Percentiles rank a stretch among this genome's conserved stretches.
phyloP scores from a whole-genome alignment of 2,329 filamentous ascomycete genomes.

The Paecilomyces sp. region DNA sequence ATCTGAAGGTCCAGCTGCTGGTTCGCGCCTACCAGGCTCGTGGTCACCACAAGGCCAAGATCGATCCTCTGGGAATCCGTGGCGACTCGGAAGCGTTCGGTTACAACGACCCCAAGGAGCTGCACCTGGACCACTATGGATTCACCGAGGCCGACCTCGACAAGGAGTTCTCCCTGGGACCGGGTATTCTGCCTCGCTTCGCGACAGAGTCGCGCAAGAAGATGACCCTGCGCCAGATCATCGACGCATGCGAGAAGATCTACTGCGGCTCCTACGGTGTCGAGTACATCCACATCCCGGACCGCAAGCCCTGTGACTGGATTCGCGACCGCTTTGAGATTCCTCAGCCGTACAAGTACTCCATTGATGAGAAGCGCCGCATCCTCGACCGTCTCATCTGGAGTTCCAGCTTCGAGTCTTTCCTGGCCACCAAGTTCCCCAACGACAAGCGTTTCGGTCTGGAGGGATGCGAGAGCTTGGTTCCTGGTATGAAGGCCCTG shows the following conservation, averaged over 20 bases:
- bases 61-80: slow-evolving; percentile 91
- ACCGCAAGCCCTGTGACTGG: slow-evolving; percentile 97
- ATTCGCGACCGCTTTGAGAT: slow-evolving; percentile 91
- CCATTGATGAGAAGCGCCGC: slow-evolving; percentile 93
- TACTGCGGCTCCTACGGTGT: slow-evolving; percentile 98
- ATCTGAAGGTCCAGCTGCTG: slow-evolving; percentile 95
- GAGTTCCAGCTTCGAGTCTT: slow-evolving; percentile 95
- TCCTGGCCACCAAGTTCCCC: slow-evolving; percentile 94
- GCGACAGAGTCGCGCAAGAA: slow-evolving; percentile 81
- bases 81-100: slow-evolving; percentile 77
- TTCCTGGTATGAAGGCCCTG: slow-evolving; percentile 97
- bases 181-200: slow-evolving; percentile 91
- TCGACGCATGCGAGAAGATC: slow-evolving; percentile 85
- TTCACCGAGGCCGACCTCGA: slow-evolving; percentile 94
- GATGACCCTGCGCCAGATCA: slow-evolving; percentile 94
- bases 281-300: slow-evolving; percentile 98
- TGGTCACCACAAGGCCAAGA: slow-evolving; percentile 96
- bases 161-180: slow-evolving; percentile 82
- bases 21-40: slow-evolving; percentile 97
- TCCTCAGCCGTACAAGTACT: slow-evolving; percentile 92
- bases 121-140: slow-evolving; percentile 87
- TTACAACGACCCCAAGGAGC: slow-evolving; percentile 82
- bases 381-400: slow-evolving; percentile 97
- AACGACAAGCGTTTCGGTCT: slow-evolving; percentile 99
- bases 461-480: slow-evolving; percentile 92